phyloP scores from a whole-genome alignment of 1,284 basidiomycete species.

The Cutaneotrichosporon sp. region DNA sequence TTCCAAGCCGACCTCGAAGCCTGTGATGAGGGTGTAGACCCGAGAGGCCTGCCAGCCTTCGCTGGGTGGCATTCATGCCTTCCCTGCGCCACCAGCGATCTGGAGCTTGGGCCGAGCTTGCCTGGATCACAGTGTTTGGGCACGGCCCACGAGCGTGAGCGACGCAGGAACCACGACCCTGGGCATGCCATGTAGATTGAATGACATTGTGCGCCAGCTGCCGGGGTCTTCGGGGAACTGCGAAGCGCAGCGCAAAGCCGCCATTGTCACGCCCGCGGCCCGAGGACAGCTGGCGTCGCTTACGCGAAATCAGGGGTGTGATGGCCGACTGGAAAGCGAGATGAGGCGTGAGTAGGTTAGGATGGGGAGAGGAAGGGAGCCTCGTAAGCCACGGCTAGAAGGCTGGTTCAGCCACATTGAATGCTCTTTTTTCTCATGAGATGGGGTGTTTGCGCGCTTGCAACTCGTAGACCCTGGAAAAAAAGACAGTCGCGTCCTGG shows the following conservation, averaged over 20 bases:
- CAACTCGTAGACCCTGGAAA: background rate
- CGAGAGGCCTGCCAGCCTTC: background rate
- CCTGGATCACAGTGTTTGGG: too few species aligned
- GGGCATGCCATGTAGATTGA: background rate
- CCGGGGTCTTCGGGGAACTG: too few species aligned
- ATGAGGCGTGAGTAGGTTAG: too few species aligned
- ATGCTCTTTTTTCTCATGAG: background rate
- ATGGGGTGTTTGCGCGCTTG: background rate
- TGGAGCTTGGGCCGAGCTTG: background rate
- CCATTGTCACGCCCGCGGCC: too few species aligned
- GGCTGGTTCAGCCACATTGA: background rate
- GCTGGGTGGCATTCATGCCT: background rate
- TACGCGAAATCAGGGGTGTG: background rate
- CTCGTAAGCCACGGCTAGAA: background rate
- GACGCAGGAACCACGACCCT: background rate
- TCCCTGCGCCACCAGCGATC: background rate
- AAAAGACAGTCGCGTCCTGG: background rate
- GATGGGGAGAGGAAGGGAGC: background rate
- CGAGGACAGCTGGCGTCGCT: background rate
- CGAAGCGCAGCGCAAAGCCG: too few species aligned
- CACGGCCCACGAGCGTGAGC: background rate
- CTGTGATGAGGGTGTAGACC: too few species aligned
- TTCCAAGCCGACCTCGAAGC: too few species aligned
- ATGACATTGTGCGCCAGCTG: background rate
- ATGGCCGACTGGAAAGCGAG: background rate